Percentiles rank a stretch among this genome's conserved stretches.
phyloP scores from a whole-genome alignment of 2,329 filamentous ascomycete species.

The Dactylellina leptospora region DNA sequence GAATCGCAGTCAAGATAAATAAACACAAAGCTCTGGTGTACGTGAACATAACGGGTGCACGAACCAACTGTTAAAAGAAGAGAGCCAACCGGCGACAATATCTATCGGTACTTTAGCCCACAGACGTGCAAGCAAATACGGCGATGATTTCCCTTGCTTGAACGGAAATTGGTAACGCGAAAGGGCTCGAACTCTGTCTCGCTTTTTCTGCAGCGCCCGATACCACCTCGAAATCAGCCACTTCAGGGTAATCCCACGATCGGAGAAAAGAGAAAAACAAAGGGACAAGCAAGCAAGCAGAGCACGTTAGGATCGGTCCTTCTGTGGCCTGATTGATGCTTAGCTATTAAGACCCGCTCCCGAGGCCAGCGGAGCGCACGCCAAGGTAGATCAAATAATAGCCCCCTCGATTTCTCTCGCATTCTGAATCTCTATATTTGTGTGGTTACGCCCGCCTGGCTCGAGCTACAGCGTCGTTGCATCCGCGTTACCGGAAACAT shows the following conservation, averaged over 20 bases:
- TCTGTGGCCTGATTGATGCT: slow-evolving; percentile 29
- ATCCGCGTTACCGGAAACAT: slow-evolving; percentile 48
- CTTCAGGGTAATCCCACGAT: slow-evolving; percentile 27
- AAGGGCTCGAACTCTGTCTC: slow-evolving; percentile 22
- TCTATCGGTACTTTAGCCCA: slow-evolving; percentile 24
- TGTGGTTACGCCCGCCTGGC: not conserved
- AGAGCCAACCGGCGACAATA: not conserved
- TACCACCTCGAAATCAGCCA: slow-evolving; percentile 52
- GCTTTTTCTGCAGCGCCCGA: slow-evolving; percentile 33
- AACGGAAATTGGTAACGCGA: slow-evolving; percentile 50
- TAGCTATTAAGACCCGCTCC: slow-evolving; percentile 22
- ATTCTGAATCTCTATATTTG: slow-evolving; percentile 6
- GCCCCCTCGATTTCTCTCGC: slow-evolving; percentile 16
- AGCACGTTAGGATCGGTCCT: slow-evolving; percentile 28
- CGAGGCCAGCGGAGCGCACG: slow-evolving; percentile 37
- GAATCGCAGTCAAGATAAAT: not conserved
- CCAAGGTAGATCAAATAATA: slow-evolving; percentile 17
- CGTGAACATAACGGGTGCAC: too few relatives aligned
- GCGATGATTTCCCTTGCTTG: slow-evolving; percentile 23
- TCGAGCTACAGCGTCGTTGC: slow-evolving; percentile 30
- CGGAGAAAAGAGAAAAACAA: slow-evolving; percentile 16
- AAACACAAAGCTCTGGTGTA: not conserved
- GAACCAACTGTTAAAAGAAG: slow-evolving; percentile 22
- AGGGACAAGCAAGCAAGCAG: not conserved
- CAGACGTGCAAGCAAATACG: too few relatives aligned